These are phyloP conservation scores for Chaetomiaceae sp. DNA, from an alignment of 2,329 filamentous ascomycete species.

Conservation along the genomic window DNA sequence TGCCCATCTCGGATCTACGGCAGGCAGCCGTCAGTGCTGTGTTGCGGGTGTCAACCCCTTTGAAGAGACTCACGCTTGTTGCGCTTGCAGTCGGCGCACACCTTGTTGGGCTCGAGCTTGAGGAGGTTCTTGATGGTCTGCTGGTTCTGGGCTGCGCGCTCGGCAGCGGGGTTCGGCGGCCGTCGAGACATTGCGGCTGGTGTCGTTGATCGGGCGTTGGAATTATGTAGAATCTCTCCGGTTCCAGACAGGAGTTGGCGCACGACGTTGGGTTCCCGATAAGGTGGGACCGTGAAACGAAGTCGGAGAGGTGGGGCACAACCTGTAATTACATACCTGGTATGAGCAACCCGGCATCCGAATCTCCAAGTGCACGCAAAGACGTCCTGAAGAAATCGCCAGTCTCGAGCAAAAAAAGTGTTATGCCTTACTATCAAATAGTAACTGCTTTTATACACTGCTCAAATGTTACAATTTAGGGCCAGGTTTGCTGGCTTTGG, in stretches of 20 bases:
- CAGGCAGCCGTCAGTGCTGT: conserved; percentile 2
- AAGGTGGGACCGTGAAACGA: background rate
- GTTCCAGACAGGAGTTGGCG: conserved; percentile 7
- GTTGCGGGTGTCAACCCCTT: conserved; percentile 31
- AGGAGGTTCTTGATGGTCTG: conserved; percentile 90
- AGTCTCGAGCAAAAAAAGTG: too few relatives aligned
- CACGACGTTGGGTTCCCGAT: conserved; percentile 4
- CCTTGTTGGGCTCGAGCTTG: conserved; percentile 93
- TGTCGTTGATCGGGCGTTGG: background rate
- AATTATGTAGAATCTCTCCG: background rate
- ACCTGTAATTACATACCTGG: background rate
- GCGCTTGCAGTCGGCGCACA: conserved; percentile 96
- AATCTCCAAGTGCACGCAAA: background rate
- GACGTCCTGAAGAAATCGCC: too few relatives aligned
- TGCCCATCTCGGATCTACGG: conserved; percentile 89
- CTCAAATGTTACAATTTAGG: too few relatives aligned
- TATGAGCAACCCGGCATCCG: background rate
- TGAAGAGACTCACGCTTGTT: conserved; percentile 73
- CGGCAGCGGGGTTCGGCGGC: conserved; percentile 68
- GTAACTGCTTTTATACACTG: too few relatives aligned
- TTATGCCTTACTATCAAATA: too few relatives aligned
- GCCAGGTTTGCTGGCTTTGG: too few relatives aligned
- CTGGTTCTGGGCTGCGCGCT: conserved; percentile 84
- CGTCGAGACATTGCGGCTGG: conserved; percentile 66
- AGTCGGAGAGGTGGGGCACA: background rate